phyloP scores from a whole-genome alignment of 2,329 filamentous ascomycete species.

The Byssochlamys sp. region DNA sequence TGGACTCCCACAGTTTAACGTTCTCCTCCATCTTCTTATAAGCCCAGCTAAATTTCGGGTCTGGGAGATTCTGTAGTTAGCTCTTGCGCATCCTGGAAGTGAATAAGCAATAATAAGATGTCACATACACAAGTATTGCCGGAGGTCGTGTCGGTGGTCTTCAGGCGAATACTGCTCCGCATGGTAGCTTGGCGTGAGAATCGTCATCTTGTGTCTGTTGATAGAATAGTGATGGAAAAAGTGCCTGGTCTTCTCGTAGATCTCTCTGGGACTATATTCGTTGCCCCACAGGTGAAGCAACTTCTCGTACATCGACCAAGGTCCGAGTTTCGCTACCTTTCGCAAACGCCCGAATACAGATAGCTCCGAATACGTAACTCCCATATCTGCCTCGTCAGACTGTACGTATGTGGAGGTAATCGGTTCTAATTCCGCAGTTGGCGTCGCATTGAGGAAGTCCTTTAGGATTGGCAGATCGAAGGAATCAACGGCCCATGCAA shows the following conservation, averaged over 20 bases:
- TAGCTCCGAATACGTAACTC: constrained; percentile 47
- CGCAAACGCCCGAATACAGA: constrained; percentile 44
- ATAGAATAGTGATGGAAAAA: constrained; percentile 46
- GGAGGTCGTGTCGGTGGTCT: constrained; percentile 51
- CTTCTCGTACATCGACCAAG: constrained; percentile 46
- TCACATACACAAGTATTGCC: constrained; percentile 43
- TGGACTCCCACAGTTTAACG: constrained; percentile 34
- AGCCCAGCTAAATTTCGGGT: constrained; percentile 35
- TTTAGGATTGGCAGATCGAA: constrained; percentile 57
- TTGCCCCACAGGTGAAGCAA: constrained; percentile 43
- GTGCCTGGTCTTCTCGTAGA: constrained; percentile 39
- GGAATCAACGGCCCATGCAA: constrained; percentile 50
- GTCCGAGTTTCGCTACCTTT: constrained; percentile 46
- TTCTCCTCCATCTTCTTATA: constrained; percentile 42
- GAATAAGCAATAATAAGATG: not conserved
- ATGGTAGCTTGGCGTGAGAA: constrained; percentile 51
- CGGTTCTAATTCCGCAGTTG: constrained; percentile 57
- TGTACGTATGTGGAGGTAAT: constrained; percentile 54
- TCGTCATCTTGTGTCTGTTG: constrained; percentile 57
- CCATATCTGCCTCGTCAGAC: constrained; percentile 48
- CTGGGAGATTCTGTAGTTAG: constrained; percentile 6
- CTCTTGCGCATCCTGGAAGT: not conserved
- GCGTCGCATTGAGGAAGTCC: constrained; percentile 55
- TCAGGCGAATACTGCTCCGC: constrained; percentile 44
- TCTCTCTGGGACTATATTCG: constrained; percentile 31